phyloP scores from a whole-genome alignment of 306 rosid species.

The Cucurbita pepo region DNA sequence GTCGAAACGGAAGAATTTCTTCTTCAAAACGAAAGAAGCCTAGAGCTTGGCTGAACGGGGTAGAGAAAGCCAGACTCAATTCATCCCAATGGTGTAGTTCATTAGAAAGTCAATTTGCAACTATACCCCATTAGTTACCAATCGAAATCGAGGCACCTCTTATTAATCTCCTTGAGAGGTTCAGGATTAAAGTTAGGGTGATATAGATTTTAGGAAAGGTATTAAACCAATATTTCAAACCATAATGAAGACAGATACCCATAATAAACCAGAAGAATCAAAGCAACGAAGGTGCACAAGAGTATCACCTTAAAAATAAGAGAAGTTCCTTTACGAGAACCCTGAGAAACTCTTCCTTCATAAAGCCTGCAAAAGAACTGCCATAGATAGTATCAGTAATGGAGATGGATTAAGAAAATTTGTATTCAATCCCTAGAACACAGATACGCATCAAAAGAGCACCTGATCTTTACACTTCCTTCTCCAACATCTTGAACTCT shows the following conservation, averaged over 20 bases:
- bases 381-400: conserved; percentile 35
- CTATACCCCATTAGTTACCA: neutral
- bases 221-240: neutral
- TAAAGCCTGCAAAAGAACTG: conserved; percentile 75
- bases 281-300: neutral
- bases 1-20: no score
- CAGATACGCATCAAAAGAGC: neutral
- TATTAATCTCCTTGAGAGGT: neutral
- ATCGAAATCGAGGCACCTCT: neutral
- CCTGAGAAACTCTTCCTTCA: conserved; percentile 81
- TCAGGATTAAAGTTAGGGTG: neutral
- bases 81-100: neutral
- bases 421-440: neutral
- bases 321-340: conserved; percentile 51
- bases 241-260: neutral
- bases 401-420: neutral
- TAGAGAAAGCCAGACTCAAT: neutral
- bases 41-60: neutral
- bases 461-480: conserved; percentile 85
- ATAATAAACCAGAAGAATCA: neutral
- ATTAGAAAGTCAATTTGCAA: neutral
- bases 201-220: neutral
- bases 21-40: no score
- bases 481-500: conserved; percentile 76
- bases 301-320: conserved; percentile 59